Evolutionary conservation across 2,329 filamentous ascomycete genomes (phyloP), one percentile per base, ranked within the genome.

Genomic region (Sarocladiaceae sp.): DNA sequence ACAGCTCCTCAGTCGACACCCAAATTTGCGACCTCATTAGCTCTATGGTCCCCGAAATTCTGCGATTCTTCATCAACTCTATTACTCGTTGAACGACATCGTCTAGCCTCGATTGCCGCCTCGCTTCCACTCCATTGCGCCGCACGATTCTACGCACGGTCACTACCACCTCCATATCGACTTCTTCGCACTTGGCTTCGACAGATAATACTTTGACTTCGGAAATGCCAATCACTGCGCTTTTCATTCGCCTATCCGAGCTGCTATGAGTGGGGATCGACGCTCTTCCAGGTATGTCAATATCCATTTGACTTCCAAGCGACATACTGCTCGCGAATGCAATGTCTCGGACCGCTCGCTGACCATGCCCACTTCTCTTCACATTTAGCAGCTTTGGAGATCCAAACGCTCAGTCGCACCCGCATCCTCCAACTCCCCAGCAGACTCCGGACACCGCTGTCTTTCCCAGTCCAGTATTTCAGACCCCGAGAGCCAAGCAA

Each of bases 211-310:
- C 8, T 22, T 26, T 44, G 17, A 7, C 17, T 17, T 33, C 17
- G 23, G 44, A 48, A 48, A 48, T 48, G 44, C 25, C 13, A 17
- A 48, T 3, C n/a, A 8, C 5, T 48, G 44, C 26, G 28, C 22
- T 52, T 8, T 15, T 3, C 37, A 11, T 26, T 35, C 39, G 28
- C 37, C 33, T 52, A 40, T 55, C 54, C 55, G 59, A 69, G 63
- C 59, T 82, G 80, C 78, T 83, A 85, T 85, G 82, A 84, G 74
- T 76, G 77, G 76, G 71, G 77, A 83, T 70, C 75, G 76, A 71
- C 70, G 69, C 65, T 69, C 70, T 70, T 72, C 74, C 66, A 83
- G 79, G 81, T 72, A 75, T 69, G 68, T 50, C 53, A 18, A 55
- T 56, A 59, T 55, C 54, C 49, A 55, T 52, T 53, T 46, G 56